Evolutionary conservation across 2,329 filamentous ascomycete species (phyloP), one percentile per base, ranked within the genome.

Genomic region (Cryphonectria naterciae): DNA sequence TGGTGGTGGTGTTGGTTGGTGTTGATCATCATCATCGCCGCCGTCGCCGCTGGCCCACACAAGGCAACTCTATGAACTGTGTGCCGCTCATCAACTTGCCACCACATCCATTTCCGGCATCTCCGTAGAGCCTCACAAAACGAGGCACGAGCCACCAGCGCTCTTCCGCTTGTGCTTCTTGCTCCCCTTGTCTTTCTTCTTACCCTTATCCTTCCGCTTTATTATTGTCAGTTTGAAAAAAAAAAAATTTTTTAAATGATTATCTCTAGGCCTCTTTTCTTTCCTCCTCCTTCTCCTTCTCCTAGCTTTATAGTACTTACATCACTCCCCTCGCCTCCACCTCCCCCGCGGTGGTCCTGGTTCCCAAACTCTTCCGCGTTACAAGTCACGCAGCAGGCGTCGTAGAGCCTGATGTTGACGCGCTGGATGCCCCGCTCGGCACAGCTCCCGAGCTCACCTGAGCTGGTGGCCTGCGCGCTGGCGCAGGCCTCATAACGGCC

Each of bases 341-440:
- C 43, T 7, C 22, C 17, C 17, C 22, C 17, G 43, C 6, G 22
- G 46, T n/a, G 46, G 46, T 19, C 46, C 46, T 11, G 19, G 46
- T 22, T n/a, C 8, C 22, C 22, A 22, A 56, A 22, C 10, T 32
- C 13, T 39, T 3, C 17, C 25, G 46, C 17, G 32, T 39, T 54
- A 25, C 56, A 69, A 46, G 64, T 58, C 19, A 37, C 60, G 15
- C 70, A 69, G 67, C 70, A 72, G 39, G 37, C 67, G 63, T 67
- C 56, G 43, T 62, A 17, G 6, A 35, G 3, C 63, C 39, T 28
- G 46, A 54, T 62, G 37, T 71, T 46, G 56, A 58, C 11, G 43
- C n/a, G 46, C 28, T 49, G 61, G 10, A 67, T 7, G 3, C 22
- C 54, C 49, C 52, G 35, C 70, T 67, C 46, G 28, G 60, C 67